Evolutionary conservation across 257 asterid species (phyloP).

Genomic region (Catharanthus roseus): DNA sequence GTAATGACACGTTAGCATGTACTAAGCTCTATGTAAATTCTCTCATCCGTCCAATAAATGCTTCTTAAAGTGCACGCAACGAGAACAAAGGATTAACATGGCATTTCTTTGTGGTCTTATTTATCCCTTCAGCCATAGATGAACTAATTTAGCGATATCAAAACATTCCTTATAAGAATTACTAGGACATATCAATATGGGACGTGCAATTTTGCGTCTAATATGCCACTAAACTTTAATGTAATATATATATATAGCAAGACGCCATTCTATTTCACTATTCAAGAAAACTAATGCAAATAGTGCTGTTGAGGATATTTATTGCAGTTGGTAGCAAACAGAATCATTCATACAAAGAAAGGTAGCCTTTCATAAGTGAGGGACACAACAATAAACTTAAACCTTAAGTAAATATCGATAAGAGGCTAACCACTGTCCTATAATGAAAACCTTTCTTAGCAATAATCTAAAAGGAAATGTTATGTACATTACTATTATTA

Average conservation of each 20-base stretch:
- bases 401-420: neutral
- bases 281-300: neutral
- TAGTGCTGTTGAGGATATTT: too few species aligned
- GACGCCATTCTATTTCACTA: too few species aligned
- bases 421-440: conserved; percentile 11
- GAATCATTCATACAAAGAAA: neutral
- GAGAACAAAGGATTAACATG: neutral
- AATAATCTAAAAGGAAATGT: neutral
- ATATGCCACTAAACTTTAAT: neutral
- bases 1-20: neutral
- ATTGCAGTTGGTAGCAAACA: neutral
- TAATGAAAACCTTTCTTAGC: conserved; percentile 3
- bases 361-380: neutral
- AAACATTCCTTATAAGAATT: too few species aligned
- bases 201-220: too few species aligned
- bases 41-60: too few species aligned
- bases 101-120: too few species aligned
- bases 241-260: neutral
- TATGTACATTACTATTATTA: neutral
- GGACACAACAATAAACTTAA: neutral
- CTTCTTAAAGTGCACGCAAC: too few species aligned
- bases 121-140: neutral
- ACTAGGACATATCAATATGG: too few species aligned
- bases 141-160: too few species aligned
- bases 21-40: too few species aligned